phyloP scores from a whole-genome alignment of 2,329 filamentous ascomycete genomes.

The Colletotrichum sublineola region DNA sequence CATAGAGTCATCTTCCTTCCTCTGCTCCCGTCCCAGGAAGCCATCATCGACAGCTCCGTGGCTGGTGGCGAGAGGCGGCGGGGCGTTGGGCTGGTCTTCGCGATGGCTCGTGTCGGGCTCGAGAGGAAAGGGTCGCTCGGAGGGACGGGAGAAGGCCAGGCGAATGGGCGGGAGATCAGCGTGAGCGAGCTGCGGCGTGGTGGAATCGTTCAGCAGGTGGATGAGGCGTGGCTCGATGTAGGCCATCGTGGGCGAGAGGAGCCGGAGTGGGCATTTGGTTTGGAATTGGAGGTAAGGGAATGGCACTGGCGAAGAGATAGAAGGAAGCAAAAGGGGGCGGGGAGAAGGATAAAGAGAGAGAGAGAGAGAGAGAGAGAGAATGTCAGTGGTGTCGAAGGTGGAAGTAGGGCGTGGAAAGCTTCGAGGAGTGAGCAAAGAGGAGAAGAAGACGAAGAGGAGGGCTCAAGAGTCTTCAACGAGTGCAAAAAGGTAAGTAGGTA shows the following conservation, averaged over 20 bases:
- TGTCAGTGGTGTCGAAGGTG: conserved; percentile 32
- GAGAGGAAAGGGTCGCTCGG: conserved; percentile 64
- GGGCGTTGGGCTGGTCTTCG: conserved; percentile 51
- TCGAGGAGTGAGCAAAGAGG: conserved; percentile 38
- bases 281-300: conserved; percentile 35
- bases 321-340: background rate
- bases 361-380: conserved; percentile 41
- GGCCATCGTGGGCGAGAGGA: conserved; percentile 63
- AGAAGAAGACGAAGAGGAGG: conserved; percentile 36
- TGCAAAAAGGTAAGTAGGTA: background rate
- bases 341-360: conserved; percentile 39
- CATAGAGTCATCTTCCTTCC: conserved; percentile 33
- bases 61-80: conserved; percentile 41
- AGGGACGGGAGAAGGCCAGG: conserved; percentile 57
- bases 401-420: conserved; percentile 36
- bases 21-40: conserved; percentile 26
- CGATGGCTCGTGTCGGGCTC: conserved; percentile 63
- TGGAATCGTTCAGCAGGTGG: conserved; percentile 72
- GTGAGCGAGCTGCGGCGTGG: conserved; percentile 61
- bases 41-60: conserved; percentile 38
- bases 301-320: conserved; percentile 30
- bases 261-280: conserved; percentile 54
- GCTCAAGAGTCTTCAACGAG: conserved; percentile 34
- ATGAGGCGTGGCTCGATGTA: conserved; percentile 78
- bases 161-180: conserved; percentile 67